phyloP scores from a whole-genome alignment of 805 yeast genomes.

The Tetrapisispora arboricola region DNA sequence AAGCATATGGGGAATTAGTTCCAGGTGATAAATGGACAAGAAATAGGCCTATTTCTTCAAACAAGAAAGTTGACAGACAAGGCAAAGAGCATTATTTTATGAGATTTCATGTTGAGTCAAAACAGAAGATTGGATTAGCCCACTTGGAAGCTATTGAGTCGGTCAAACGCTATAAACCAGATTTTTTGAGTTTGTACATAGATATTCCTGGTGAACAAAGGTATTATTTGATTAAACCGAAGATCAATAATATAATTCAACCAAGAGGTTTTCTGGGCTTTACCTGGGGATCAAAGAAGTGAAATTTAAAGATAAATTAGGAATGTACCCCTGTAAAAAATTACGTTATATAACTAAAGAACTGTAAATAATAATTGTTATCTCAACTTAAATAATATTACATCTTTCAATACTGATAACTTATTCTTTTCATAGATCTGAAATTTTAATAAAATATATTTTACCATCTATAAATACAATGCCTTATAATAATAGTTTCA shows the following conservation, averaged over 20 bases:
- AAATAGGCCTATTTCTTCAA: constrained; percentile 72
- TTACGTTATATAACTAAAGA: too few relatives aligned
- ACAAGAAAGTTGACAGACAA: constrained; percentile 49
- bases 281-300: constrained; percentile 72
- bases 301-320: neutral
- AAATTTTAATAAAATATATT: too few relatives aligned
- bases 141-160: constrained; percentile 70
- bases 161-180: constrained; percentile 45
- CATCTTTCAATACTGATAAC: too few relatives aligned
- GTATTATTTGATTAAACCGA: constrained; percentile 60
- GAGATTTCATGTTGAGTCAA: constrained; percentile 81
- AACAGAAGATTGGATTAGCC: constrained; percentile 53
- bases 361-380: neutral
- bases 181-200: constrained; percentile 59
- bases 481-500: neutral
- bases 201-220: constrained; percentile 67
- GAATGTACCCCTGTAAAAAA: neutral
- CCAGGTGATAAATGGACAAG: constrained; percentile 72
- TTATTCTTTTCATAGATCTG: too few relatives aligned
- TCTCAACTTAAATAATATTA: too few relatives aligned
- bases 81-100: constrained; percentile 74
- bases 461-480: too few relatives aligned
- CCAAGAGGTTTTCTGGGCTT: constrained; percentile 66
- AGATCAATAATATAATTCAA: constrained; percentile 34
- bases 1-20: constrained; percentile 71